Evolutionary conservation across 2,329 filamentous ascomycete species (phyloP).

Genomic region (Scedosporium minutisporum): DNA sequence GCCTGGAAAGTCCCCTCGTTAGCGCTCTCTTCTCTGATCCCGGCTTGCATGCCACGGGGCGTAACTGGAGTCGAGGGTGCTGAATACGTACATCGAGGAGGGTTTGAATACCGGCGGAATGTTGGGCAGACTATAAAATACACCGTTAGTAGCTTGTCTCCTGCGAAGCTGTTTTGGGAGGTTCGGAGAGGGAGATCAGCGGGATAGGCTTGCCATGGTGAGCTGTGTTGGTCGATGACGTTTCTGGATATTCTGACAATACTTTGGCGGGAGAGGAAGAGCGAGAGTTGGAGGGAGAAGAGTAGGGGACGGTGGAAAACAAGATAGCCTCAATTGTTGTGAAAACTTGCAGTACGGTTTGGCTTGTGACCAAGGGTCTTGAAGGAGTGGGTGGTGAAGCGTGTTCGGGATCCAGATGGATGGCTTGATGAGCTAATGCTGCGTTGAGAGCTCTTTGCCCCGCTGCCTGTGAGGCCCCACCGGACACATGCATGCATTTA

Average conservation of each 20-base stretch:
- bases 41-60: neutral
- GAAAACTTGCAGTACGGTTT: neutral
- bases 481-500: no score
- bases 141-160: neutral
- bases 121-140: constrained; percentile 73
- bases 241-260: neutral
- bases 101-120: constrained; percentile 96
- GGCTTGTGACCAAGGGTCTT: constrained; percentile 1
- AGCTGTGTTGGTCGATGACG: neutral
- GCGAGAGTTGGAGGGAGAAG: neutral
- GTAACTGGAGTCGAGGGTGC: neutral
- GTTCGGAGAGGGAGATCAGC: neutral
- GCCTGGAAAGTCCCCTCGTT: constrained; percentile 45
- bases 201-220: constrained; percentile 5
- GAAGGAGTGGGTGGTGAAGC: neutral
- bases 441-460: neutral
- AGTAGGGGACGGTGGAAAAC: neutral
- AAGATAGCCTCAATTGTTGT: neutral
- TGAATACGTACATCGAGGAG: constrained; percentile 76
- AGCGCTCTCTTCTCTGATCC: neutral
- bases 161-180: neutral
- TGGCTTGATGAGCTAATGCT: neutral
- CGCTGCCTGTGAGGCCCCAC: neutral
- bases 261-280: neutral
- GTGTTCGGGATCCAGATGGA: neutral